Conservation (phyloP, 352 stramenopile genomes). For the Halophytophthora batemanensis region DNA sequence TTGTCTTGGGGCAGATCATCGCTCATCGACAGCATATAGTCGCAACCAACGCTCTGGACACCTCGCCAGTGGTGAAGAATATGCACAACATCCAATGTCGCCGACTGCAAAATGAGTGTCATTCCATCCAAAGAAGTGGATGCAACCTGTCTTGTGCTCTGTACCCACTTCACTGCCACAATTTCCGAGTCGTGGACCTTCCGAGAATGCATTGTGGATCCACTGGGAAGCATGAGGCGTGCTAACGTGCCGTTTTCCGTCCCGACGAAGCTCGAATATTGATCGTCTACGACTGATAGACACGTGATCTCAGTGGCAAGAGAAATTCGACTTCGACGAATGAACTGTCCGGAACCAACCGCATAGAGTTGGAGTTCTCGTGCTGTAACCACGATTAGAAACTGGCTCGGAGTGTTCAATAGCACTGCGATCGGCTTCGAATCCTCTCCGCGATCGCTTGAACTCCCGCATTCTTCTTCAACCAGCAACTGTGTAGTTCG, state of each 20-base stretch:
- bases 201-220: slow-evolving; percentile 26
- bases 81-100: slow-evolving; percentile 32
- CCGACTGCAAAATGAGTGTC: slow-evolving; percentile 28
- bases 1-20: no score
- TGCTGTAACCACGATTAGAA: slow-evolving; percentile 31
- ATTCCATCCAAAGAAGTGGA: slow-evolving; percentile 30
- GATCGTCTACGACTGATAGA: slow-evolving; percentile 29
- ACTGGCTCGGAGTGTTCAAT: slow-evolving; percentile 22
- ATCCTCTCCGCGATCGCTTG: slow-evolving; percentile 19
- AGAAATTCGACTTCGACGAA: slow-evolving; percentile 14
- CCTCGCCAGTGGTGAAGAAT: slow-evolving; percentile 44
- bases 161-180: slow-evolving; percentile 19
- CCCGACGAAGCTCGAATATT: slow-evolving; percentile 43
- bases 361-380: slow-evolving; percentile 31
- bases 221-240: slow-evolving; percentile 33
- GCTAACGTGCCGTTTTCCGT: slow-evolving; percentile 36
- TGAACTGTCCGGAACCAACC: slow-evolving; percentile 15
- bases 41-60: slow-evolving; percentile 25
- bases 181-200: slow-evolving; percentile 24
- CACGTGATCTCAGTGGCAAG: slow-evolving; percentile 30
- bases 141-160: slow-evolving; percentile 15
- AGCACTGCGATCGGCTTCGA: slow-evolving; percentile 33
- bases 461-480: not conserved
- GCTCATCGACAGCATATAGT: no score
- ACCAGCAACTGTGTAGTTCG: not conserved